These are phyloP conservation scores for Bassia scoparia DNA, from an alignment of 148 eudicot genomes.

Conservation along the genomic window DNA sequence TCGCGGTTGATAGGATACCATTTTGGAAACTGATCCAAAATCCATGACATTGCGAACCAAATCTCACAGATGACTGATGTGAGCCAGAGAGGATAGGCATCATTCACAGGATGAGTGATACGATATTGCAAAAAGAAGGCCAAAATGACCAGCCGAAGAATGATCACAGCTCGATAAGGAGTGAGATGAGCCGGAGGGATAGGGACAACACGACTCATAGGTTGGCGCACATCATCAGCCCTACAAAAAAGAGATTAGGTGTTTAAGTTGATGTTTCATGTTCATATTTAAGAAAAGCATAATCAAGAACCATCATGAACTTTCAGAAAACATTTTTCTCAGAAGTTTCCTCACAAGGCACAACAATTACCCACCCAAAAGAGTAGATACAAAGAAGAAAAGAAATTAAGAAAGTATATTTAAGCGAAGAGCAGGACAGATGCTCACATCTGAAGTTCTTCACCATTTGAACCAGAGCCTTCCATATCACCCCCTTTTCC, in stretches of 20 bases:
- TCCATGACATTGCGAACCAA: conserved; percentile 98
- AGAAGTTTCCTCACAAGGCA: neutral
- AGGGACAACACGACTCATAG: conserved; percentile 90
- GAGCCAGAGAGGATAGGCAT: conserved; percentile 96
- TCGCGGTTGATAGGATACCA: conserved; percentile 97
- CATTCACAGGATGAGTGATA: conserved; percentile 79
- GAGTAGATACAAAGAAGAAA: neutral
- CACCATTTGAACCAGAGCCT: conserved; percentile 97
- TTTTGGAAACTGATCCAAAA: conserved; percentile 97
- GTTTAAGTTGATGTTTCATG: neutral
- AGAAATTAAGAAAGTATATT: neutral
- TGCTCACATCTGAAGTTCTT: conserved; percentile 93
- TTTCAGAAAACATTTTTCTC: neutral
- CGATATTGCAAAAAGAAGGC: conserved; percentile 94
- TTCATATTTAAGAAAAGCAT: neutral
- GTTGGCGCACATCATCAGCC: conserved; percentile 94
- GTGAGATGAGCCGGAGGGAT: conserved; percentile 74
- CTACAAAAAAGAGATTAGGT: conserved; percentile 39
- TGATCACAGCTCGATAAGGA: conserved; percentile 83
- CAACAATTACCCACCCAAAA: neutral
- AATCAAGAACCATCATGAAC: neutral
- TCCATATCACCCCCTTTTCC: conserved; percentile 89
- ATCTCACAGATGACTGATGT: conserved; percentile 90
- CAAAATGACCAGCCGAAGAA: conserved; percentile 82
- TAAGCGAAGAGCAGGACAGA: conserved; percentile 6